These are phyloP conservation scores for Bondarzewia mesenterica DNA, from an alignment of 1,284 basidiomycete species.

Conservation along the genomic window DNA sequence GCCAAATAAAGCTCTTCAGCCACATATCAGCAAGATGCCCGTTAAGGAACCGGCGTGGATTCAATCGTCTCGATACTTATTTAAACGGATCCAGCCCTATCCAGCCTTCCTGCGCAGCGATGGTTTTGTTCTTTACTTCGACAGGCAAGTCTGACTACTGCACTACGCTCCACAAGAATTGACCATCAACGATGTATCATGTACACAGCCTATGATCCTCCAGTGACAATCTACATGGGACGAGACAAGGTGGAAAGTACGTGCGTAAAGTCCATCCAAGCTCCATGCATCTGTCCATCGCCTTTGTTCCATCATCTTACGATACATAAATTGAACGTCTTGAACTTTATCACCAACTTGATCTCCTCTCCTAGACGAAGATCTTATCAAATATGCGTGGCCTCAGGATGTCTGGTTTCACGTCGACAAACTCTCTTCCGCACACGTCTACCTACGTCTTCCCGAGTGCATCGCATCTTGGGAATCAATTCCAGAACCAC, in stretches of 20 bases:
- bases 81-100: too few relatives aligned
- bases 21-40: too few relatives aligned
- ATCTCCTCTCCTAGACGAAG: slow-evolving; percentile 61
- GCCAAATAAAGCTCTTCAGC: too few relatives aligned
- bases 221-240: slow-evolving; percentile 86
- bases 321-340: not conserved
- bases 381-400: slow-evolving; percentile 88
- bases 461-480: slow-evolving; percentile 65
- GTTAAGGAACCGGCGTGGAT: too few relatives aligned
- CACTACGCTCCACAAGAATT: not conserved
- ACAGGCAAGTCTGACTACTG: slow-evolving; percentile 30
- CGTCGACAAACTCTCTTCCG: slow-evolving; percentile 87
- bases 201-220: slow-evolving; percentile 44
- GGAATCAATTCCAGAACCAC: slow-evolving; percentile 77
- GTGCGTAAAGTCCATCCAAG: slow-evolving; percentile 20
- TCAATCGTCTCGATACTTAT: too few relatives aligned
- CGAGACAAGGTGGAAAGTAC: slow-evolving; percentile 94
- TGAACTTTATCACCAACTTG: not conserved
- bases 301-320: not conserved
- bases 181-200: not conserved
- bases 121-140: slow-evolving; percentile 71
- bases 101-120: too few relatives aligned
- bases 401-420: slow-evolving; percentile 78
- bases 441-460: slow-evolving; percentile 91
- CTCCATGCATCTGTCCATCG: not conserved